Evolutionary conservation across 2,329 filamentous ascomycete genomes (phyloP).

Genomic region (Plectosphaerella sp.): DNA sequence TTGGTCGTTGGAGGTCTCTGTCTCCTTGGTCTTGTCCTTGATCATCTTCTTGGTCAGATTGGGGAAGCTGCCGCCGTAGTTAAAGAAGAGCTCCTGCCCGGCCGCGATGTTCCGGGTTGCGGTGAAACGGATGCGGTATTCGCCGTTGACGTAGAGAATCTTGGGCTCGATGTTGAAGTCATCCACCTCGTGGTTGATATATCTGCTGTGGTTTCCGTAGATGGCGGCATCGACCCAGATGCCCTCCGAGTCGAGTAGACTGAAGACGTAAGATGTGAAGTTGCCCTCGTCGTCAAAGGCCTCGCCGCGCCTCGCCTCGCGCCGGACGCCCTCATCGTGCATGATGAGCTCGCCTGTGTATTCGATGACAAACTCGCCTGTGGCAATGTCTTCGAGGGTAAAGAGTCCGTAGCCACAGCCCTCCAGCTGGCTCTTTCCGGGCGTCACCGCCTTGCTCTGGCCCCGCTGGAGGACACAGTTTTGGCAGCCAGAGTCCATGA

Average conservation of each 20-base stretch:
- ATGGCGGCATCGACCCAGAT: slow-evolving; percentile 71
- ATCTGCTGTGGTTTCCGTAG: slow-evolving; percentile 76
- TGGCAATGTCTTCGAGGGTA: slow-evolving; percentile 60
- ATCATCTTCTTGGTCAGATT: slow-evolving; percentile 52
- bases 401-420: slow-evolving; percentile 73
- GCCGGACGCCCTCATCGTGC: slow-evolving; percentile 63
- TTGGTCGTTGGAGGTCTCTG: slow-evolving; percentile 5
- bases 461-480: slow-evolving; percentile 71
- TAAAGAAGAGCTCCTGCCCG: slow-evolving; percentile 77
- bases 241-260: slow-evolving; percentile 53
- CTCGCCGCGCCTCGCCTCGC: slow-evolving; percentile 57
- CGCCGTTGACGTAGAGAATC: slow-evolving; percentile 69
- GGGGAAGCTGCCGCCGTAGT: slow-evolving; percentile 69
- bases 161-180: slow-evolving; percentile 55
- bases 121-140: slow-evolving; percentile 71
- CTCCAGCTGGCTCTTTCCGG: slow-evolving; percentile 66
- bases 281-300: slow-evolving; percentile 57
- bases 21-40: slow-evolving; percentile 31
- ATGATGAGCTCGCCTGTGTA: slow-evolving; percentile 77
- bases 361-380: slow-evolving; percentile 73
- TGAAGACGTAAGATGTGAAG: slow-evolving; percentile 62
- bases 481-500: slow-evolving; percentile 59
- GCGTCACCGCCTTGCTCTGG: slow-evolving; percentile 57
- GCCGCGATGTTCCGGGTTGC: slow-evolving; percentile 61
- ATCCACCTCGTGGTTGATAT: slow-evolving; percentile 72